A percentile compares a stretch with the other conserved stretches of the same genome.
phyloP scores from a whole-genome alignment of 2,329 filamentous ascomycete species.

The Chaetothyriales sp. region DNA sequence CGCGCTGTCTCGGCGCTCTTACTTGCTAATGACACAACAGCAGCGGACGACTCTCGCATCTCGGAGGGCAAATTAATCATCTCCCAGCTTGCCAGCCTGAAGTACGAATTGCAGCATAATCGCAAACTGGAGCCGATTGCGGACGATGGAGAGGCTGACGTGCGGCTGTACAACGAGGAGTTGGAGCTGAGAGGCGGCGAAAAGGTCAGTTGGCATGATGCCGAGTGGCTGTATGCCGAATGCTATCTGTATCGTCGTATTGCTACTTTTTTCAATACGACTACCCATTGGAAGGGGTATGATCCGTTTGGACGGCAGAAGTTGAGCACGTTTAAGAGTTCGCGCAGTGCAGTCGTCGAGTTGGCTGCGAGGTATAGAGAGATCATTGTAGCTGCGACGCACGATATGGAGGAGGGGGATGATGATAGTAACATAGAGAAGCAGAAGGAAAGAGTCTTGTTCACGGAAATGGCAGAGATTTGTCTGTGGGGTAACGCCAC shows the following conservation, averaged over 20 bases:
- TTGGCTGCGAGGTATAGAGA: slow-evolving; percentile 18
- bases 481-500: slow-evolving; percentile 26
- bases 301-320: slow-evolving; percentile 22
- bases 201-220: slow-evolving; percentile 56
- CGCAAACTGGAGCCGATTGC: slow-evolving; percentile 51
- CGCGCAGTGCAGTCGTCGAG: slow-evolving; percentile 18
- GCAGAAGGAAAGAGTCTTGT: slow-evolving; percentile 20
- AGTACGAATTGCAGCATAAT: slow-evolving; percentile 92
- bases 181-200: slow-evolving; percentile 29
- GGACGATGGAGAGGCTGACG: slow-evolving; percentile 58
- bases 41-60: slow-evolving; percentile 40
- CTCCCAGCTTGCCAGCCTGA: slow-evolving; percentile 63
- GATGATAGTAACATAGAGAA: slow-evolving; percentile 31
- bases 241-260: slow-evolving; percentile 86
- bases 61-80: slow-evolving; percentile 80
- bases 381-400: slow-evolving; percentile 23
- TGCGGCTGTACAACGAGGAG: slow-evolving; percentile 74
- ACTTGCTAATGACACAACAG: slow-evolving; percentile 42
- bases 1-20: slow-evolving; percentile 40
- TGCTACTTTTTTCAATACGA: slow-evolving; percentile 61
- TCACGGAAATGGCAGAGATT: slow-evolving; percentile 24
- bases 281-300: slow-evolving; percentile 73
- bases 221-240: slow-evolving; percentile 81
- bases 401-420: slow-evolving; percentile 24
- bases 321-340: slow-evolving; percentile 20